Percentiles rank a stretch among this genome's conserved stretches.
Evolutionary conservation across 108 stramenopile species (phyloP).

Genomic region (Ochromonas danica): DNA sequence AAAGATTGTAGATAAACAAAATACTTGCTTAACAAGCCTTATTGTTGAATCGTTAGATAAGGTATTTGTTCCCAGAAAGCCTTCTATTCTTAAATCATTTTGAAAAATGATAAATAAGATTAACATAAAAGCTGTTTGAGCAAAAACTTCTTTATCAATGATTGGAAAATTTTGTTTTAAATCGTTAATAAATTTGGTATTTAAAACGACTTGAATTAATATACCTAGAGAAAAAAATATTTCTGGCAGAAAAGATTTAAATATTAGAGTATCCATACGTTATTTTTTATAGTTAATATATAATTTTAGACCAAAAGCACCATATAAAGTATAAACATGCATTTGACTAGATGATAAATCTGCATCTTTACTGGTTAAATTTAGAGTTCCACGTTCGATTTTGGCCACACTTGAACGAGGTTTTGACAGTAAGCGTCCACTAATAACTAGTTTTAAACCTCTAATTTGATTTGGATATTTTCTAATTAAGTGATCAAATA

Average conservation of each 20-base stretch:
- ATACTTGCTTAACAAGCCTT: constrained; percentile 10
- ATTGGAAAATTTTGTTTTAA: constrained; percentile 20
- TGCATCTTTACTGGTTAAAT: background rate
- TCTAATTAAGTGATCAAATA: constrained; percentile 11
- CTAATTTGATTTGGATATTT: constrained; percentile 10
- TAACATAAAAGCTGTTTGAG: background rate
- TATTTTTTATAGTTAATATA: constrained; percentile 29
- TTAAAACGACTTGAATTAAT: constrained; percentile 20
- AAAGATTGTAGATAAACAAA: constrained; percentile 17
- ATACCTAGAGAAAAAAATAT: constrained; percentile 17
- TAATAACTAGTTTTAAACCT: constrained; percentile 28
- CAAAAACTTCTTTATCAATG: constrained; percentile 10
- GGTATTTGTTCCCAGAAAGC: constrained; percentile 15
- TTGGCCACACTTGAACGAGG: constrained; percentile 30
- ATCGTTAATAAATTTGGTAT: constrained; percentile 8
- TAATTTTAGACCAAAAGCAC: constrained; percentile 29
- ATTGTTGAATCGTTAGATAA: constrained; percentile 17
- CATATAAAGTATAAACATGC: constrained; percentile 22
- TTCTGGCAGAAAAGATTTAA: constrained; percentile 17
- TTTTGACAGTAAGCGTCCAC: background rate
- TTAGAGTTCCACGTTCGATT: background rate
- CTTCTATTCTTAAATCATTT: constrained; percentile 17
- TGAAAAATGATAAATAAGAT: constrained; percentile 25
- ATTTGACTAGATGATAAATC: constrained; percentile 9
- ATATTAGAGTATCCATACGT: constrained; percentile 9